Evolutionary conservation across 768 basidiomycete species (phyloP).

Genomic region (Lactarius hatsudake): DNA sequence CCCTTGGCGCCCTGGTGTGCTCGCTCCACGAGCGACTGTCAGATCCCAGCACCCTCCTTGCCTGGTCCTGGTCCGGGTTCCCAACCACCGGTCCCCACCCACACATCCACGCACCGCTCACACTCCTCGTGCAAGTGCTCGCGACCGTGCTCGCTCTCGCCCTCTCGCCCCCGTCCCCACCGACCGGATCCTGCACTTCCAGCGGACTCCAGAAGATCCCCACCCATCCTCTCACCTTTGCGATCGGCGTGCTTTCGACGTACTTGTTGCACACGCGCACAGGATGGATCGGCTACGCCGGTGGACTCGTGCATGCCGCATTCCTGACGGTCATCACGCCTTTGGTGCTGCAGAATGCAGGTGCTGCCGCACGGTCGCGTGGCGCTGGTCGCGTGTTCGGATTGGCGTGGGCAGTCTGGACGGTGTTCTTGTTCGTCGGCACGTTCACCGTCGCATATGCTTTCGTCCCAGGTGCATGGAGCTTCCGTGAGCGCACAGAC

Average conservation of each 20-base stretch:
- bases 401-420: conserved; percentile 56
- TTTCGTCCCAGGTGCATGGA: conserved; percentile 77
- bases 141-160: conserved; percentile 49
- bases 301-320: conserved; percentile 58
- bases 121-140: conserved; percentile 57
- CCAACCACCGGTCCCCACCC: conserved; percentile 70
- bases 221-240: conserved; percentile 51
- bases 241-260: conserved; percentile 49
- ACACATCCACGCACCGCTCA: conserved; percentile 65
- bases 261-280: conserved; percentile 56
- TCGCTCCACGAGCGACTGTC: conserved; percentile 68
- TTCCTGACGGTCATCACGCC: conserved; percentile 69
- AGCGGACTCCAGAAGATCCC: conserved; percentile 30
- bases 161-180: conserved; percentile 26
- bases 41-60: conserved; percentile 74
- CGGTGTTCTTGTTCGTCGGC: conserved; percentile 61
- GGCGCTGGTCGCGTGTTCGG: conserved; percentile 51
- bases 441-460: conserved; percentile 89
- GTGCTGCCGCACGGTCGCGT: conserved; percentile 34
- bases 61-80: conserved; percentile 92
- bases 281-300: conserved; percentile 68
- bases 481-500: conserved; percentile 76
- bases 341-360: conserved; percentile 46
- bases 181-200: background rate
- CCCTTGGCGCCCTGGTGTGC: conserved; percentile 69